Conservation (phyloP, 805 yeast species). For the Saccharomyces kudriavzevii region DNA sequence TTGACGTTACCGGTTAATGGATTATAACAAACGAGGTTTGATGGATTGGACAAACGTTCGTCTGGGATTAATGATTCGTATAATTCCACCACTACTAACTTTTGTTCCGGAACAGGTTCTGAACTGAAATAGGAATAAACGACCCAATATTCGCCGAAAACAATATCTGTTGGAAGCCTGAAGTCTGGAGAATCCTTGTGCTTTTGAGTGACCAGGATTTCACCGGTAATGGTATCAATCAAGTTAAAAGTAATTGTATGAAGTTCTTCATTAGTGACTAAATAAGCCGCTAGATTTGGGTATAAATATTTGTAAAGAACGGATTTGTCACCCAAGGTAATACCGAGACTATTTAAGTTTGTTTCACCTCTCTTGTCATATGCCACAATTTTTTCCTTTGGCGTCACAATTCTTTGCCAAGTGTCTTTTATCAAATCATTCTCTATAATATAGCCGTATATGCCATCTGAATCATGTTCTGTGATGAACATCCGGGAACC, state of each 20-base stretch:
- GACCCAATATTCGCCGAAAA: constrained; percentile 79
- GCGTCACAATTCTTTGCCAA: constrained; percentile 32
- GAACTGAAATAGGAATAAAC: constrained; percentile 55
- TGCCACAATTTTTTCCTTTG: constrained; percentile 35
- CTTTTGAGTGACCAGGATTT: constrained; percentile 38
- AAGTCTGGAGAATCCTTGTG: constrained; percentile 38
- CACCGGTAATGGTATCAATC: constrained; percentile 66
- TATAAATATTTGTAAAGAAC: constrained; percentile 78
- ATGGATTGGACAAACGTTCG: constrained; percentile 29
- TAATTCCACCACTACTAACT: constrained; percentile 66
- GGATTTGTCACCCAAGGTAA: constrained; percentile 56
- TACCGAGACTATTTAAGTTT: constrained; percentile 53
- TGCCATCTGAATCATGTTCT: constrained; percentile 13
- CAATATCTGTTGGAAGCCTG: constrained; percentile 39
- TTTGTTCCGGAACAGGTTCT: constrained; percentile 43
- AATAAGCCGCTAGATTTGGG: constrained; percentile 55
- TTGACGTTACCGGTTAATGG: constrained; percentile 16
- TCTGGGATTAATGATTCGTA: constrained; percentile 60
- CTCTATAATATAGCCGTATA: constrained; percentile 22
- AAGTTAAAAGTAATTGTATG: constrained; percentile 40
- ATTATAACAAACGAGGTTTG: constrained; percentile 3
- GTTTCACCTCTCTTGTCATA: constrained; percentile 35
- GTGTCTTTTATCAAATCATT: constrained; percentile 24
- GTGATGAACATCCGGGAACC: constrained; percentile 13
- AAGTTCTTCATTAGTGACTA: constrained; percentile 32